Conservation (phyloP, 371 early-diverging fungal genomes). For the Mucor saturninus region DNA sequence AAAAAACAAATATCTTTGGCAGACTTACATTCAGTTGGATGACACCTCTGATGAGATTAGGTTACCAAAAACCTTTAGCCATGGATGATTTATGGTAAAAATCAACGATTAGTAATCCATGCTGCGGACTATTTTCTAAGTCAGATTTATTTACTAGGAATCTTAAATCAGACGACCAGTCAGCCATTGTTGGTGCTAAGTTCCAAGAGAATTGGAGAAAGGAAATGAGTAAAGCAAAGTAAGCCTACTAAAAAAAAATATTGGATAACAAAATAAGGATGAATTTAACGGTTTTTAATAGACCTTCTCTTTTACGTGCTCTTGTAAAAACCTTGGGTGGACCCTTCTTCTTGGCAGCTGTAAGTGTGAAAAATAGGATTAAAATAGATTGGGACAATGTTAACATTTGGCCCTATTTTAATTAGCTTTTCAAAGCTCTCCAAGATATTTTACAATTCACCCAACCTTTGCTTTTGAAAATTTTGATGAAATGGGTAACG, state of each 20-base stretch:
- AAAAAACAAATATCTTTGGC: constrained; percentile 85
- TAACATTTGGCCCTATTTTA: neutral
- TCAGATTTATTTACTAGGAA: constrained; percentile 45
- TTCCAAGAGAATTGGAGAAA: constrained; percentile 77
- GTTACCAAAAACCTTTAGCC: constrained; percentile 74
- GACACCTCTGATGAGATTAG: constrained; percentile 84
- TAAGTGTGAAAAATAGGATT: constrained; percentile 17
- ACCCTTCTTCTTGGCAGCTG: constrained; percentile 71
- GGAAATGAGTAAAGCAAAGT: constrained; percentile 65
- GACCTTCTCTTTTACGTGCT: constrained; percentile 77
- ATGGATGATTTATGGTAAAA: constrained; percentile 82
- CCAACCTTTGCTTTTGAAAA: constrained; percentile 82
- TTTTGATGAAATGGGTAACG: constrained; percentile 76
- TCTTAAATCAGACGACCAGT: constrained; percentile 67
- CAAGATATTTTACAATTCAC: constrained; percentile 85
- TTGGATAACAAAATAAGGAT: neutral
- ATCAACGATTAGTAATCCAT: neutral
- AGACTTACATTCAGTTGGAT: constrained; percentile 91
- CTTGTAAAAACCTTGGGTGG: constrained; percentile 68
- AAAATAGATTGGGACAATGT: too few relatives aligned
- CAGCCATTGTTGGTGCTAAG: constrained; percentile 61
- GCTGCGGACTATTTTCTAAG: neutral
- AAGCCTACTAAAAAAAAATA: constrained; percentile 12
- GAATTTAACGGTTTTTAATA: constrained; percentile 11
- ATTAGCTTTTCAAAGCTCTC: constrained; percentile 72